Percentiles rank a stretch among this genome's conserved stretches.
Evolutionary conservation across 345 rosid species (phyloP).

Genomic region (Moricandia arvensis): DNA sequence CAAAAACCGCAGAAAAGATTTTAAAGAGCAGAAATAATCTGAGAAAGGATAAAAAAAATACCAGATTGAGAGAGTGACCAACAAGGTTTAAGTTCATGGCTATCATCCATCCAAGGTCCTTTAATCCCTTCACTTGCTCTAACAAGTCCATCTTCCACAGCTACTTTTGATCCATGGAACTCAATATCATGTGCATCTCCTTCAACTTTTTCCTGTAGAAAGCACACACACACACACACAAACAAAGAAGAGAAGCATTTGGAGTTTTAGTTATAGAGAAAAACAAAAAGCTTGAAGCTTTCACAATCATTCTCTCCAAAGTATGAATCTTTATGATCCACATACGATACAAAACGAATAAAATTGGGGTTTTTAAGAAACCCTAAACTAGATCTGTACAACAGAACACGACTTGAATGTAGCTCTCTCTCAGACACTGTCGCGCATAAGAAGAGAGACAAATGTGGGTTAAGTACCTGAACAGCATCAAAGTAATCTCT

Average conservation of each 20-base stretch:
- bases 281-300: slow-evolving; percentile 18
- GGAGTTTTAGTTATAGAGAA: not conserved
- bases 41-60: not conserved
- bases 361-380: not conserved
- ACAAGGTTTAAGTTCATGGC: slow-evolving; percentile 59
- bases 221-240: not conserved
- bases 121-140: slow-evolving; percentile 38
- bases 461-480: slow-evolving; percentile 49
- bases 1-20: not conserved
- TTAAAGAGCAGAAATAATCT: not conserved
- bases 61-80: slow-evolving; percentile 67
- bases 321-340: slow-evolving; percentile 20
- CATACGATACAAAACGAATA: slow-evolving; percentile 4
- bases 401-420: not conserved
- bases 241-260: no score
- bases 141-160: slow-evolving; percentile 46
- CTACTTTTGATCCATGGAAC: slow-evolving; percentile 49
- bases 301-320: slow-evolving; percentile 4
- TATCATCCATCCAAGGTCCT: slow-evolving; percentile 81
- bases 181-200: slow-evolving; percentile 63
- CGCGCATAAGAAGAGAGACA: slow-evolving; percentile 28
- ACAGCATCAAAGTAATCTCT: slow-evolving; percentile 74
- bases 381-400: slow-evolving; percentile 20
- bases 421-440: slow-evolving; percentile 22
- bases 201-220: slow-evolving; percentile 54